Evolutionary conservation across 1,284 basidiomycete genomes (phyloP), one percentile per base, ranked within the genome.

Genomic region (Trichosporon inkin): DNA sequence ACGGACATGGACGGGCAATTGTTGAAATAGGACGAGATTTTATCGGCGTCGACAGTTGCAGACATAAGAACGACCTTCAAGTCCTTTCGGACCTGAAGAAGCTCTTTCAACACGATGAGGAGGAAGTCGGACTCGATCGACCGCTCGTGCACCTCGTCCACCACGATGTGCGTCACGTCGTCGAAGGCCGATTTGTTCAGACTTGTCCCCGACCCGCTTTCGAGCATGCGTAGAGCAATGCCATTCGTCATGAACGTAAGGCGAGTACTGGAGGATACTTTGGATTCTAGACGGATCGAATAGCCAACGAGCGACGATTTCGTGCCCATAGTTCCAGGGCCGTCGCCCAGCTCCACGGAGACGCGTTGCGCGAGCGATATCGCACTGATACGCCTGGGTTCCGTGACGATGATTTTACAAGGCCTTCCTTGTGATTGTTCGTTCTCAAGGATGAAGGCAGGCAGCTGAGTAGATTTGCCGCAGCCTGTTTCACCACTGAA

Each of bases 101-200:
- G 80, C n/a, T 90, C 88, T 78, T 93, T 94, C 59, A 99, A 82
- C 10, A 98, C 92, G 70, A 99, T 93, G 20, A 99, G 82, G 28
- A 99, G 82, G 79, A 99, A 99, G 77, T 99, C 96, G 0, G 92
- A 94, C 74, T 99, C 95, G 67, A 99, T 98, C 3, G 88, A 92
- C 13, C 96, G 87, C 79, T 99, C 96, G 72, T 99, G 92, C 54
- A 92, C 72, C 57, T 75, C 71, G 37, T 75, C 71, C 5, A 75
- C 67, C 16, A 74, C 66, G 51, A 73, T 69, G 49, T 75, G 69
- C 6, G 96, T 99, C 57, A 98, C 87, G 64, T 98, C 93, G 71
- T 97, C 90, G 67, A 99, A 91, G 0, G 90, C 88, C 1, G 86
- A 85, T 62, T 84, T 84, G 6, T 86, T 88, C 19, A 81, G 82